These are phyloP conservation scores for Pachyrhizus erosus DNA, from an alignment of 306 rosid genomes.

Conservation along the genomic window DNA sequence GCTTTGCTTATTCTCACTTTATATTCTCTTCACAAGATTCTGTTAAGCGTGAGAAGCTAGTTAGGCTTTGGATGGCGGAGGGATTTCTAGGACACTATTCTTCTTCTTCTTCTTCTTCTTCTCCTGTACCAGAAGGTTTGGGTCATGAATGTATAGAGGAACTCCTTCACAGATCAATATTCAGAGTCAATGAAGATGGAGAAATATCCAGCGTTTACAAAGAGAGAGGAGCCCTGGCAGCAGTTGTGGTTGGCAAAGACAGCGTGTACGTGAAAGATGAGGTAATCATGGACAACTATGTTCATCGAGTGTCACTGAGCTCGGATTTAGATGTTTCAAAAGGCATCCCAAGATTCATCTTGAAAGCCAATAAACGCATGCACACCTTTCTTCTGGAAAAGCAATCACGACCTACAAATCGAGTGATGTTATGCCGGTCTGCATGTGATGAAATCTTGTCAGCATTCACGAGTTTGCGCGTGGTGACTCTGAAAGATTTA, in stretches of 20 bases:
- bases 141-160: not conserved
- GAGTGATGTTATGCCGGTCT: not conserved
- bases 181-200: not conserved
- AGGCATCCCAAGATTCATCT: not conserved
- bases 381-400: not conserved
- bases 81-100: not conserved
- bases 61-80: conserved; percentile 21
- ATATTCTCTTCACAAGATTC: not conserved
- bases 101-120: too few relatives aligned
- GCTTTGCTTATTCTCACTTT: not conserved
- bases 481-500: conserved; percentile 7
- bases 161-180: not conserved
- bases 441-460: not conserved
- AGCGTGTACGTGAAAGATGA: not conserved
- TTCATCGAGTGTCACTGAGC: not conserved
- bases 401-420: not conserved
- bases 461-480: not conserved
- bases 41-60: not conserved
- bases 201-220: too few relatives aligned
- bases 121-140: not conserved
- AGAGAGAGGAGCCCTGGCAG: too few relatives aligned
- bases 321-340: not conserved
- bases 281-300: not conserved
- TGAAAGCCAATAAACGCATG: not conserved
- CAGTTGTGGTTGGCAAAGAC: not conserved